These are phyloP conservation scores for Sisymbrium irio DNA, from an alignment of 345 rosid genomes.

Conservation along the genomic window DNA sequence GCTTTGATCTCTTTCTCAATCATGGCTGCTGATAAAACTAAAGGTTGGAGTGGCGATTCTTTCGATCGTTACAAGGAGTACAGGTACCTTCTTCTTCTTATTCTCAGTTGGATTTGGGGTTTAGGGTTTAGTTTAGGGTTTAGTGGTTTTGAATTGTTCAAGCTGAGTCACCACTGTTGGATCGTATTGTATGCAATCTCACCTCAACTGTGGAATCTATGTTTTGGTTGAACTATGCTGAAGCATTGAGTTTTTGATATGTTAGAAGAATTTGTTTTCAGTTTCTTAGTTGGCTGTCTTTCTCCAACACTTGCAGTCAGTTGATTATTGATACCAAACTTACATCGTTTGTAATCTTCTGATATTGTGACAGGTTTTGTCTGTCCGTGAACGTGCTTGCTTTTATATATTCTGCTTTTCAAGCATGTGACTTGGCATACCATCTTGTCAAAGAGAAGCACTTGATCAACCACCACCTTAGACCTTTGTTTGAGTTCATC, in stretches of 20 bases:
- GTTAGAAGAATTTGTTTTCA: not conserved
- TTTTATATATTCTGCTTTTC: slow-evolving; percentile 69
- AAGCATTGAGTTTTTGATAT: not conserved
- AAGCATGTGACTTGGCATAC: slow-evolving; percentile 65
- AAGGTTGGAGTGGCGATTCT: slow-evolving; percentile 99
- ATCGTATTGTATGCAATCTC: not conserved
- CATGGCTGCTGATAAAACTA: slow-evolving; percentile 94
- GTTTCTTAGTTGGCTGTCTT: not conserved
- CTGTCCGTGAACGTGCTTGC: slow-evolving; percentile 79
- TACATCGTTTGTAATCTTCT: not conserved
- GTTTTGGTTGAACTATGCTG: not conserved
- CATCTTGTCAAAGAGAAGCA: slow-evolving; percentile 58
- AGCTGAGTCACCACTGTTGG: not conserved
- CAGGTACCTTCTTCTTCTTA: slow-evolving; percentile 41
- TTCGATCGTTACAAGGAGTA: slow-evolving; percentile 89
- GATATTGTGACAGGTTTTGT: slow-evolving; percentile 59
- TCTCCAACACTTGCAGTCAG: not conserved
- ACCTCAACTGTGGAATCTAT: not conserved
- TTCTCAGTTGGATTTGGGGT: not conserved
- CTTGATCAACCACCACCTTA: slow-evolving; percentile 51
- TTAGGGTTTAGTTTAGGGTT: slow-evolving; percentile 6
- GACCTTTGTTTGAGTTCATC: slow-evolving; percentile 61
- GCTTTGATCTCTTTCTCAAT: slow-evolving; percentile 88
- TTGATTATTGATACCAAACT: not conserved
- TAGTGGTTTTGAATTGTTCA: slow-evolving; percentile 4